Evolutionary conservation across 1,139 yeast genomes (phyloP).

Genomic region (Geotrichum europaeum): DNA sequence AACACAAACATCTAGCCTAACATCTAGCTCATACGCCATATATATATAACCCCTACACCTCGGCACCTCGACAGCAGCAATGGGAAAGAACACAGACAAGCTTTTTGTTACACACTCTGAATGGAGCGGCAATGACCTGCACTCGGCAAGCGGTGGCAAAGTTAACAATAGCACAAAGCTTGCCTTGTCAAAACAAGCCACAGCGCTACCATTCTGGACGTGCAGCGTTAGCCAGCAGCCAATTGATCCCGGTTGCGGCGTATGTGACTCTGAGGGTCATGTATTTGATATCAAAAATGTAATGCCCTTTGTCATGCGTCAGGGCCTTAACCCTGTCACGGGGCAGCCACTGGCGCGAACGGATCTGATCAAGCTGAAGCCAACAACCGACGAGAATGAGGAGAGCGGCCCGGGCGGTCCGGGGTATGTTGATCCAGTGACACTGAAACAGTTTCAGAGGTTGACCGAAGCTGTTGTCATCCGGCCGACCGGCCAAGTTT

Average conservation of each 20-base stretch:
- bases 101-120: constrained; percentile 36
- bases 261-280: constrained; percentile 31
- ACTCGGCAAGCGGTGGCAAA: constrained; percentile 30
- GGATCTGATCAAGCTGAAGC: constrained; percentile 27
- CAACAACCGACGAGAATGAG: constrained; percentile 26
- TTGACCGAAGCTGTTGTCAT: constrained; percentile 32
- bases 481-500: constrained; percentile 34
- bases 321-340: constrained; percentile 33
- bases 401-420: constrained; percentile 22
- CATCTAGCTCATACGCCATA: background rate
- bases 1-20: background rate
- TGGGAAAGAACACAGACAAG: constrained; percentile 39
- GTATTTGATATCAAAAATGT: constrained; percentile 35
- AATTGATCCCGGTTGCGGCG: constrained; percentile 29
- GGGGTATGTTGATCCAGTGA: constrained; percentile 33
- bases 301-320: constrained; percentile 32
- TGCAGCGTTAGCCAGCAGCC: constrained; percentile 36
- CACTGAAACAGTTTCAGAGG: constrained; percentile 32
- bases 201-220: constrained; percentile 33
- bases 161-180: constrained; percentile 5
- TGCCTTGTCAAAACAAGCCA: constrained; percentile 19
- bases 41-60: background rate
- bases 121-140: constrained; percentile 31
- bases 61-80: constrained; percentile 12
- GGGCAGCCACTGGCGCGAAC: constrained; percentile 26